Conservation (phyloP, 176 grass and related monocot genomes). For the Phoenix roebelenii region DNA sequence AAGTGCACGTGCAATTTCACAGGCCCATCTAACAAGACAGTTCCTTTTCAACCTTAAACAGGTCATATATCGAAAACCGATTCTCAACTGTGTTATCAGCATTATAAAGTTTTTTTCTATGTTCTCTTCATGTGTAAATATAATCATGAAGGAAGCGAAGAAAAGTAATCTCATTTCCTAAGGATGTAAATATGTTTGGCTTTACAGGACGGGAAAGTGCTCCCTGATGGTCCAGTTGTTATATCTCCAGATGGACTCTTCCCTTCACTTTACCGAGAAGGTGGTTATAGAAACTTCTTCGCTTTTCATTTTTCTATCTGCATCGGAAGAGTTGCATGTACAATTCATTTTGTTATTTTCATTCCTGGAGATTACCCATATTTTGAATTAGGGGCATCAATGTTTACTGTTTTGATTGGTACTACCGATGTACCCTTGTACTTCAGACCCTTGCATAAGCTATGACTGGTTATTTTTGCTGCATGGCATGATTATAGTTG, state of each 20-base stretch:
- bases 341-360: too few relatives aligned
- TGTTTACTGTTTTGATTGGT: too few relatives aligned
- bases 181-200: constrained; percentile 6
- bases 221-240: constrained; percentile 91
- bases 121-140: too few relatives aligned
- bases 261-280: constrained; percentile 97
- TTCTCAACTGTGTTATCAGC: background rate
- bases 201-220: constrained; percentile 87
- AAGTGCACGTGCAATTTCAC: constrained; percentile 89
- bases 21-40: constrained; percentile 82
- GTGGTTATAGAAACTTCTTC: constrained; percentile 21
- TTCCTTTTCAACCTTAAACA: constrained; percentile 97
- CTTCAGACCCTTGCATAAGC: too few relatives aligned
- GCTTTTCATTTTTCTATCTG: background rate
- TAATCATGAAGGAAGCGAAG: too few relatives aligned
- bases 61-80: constrained; percentile 25
- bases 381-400: too few relatives aligned
- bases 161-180: too few relatives aligned
- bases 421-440: too few relatives aligned
- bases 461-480: too few relatives aligned
- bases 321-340: background rate
- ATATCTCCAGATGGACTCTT: constrained; percentile 98
- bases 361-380: too few relatives aligned
- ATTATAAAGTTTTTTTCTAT: too few relatives aligned
- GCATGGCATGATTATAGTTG: too few relatives aligned